Conservation (phyloP, 2,329 filamentous ascomycete genomes). For the Albophoma yamanashiensis region DNA sequence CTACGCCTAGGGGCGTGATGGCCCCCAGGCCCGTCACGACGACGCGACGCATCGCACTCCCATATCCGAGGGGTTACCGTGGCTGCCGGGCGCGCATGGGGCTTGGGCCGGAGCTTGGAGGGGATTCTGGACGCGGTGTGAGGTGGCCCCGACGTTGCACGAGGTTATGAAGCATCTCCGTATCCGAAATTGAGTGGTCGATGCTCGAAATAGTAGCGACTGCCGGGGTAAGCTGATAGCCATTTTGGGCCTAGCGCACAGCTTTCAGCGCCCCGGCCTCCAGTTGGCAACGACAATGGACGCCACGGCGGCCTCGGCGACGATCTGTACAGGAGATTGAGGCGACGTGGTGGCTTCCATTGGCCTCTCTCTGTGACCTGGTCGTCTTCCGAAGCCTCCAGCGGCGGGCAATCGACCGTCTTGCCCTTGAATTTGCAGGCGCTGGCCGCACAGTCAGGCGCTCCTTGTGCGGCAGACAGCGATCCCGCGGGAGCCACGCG, state of each 20-base stretch:
- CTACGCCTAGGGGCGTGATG: conserved; percentile 74
- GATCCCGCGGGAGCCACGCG: not conserved
- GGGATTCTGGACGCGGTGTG: not conserved
- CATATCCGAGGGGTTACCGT: not conserved
- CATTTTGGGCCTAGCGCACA: not conserved
- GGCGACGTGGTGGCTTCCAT: not conserved
- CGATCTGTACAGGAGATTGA: not conserved
- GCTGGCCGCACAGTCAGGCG: not conserved
- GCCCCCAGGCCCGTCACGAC: conserved; percentile 78
- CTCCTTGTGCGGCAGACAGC: not conserved
- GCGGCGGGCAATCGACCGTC: not conserved
- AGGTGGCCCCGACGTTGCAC: too few relatives aligned
- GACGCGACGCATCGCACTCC: conserved; percentile 53
- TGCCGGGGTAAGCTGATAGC: not conserved
- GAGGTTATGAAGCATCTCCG: not conserved
- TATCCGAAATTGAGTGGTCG: not conserved
- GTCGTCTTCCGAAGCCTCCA: not conserved
- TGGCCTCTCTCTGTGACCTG: not conserved
- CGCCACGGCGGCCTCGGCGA: not conserved
- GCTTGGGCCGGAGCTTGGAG: not conserved
- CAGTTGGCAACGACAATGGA: not conserved
- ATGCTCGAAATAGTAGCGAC: not conserved
- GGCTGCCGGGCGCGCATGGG: not conserved
- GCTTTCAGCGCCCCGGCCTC: not conserved
- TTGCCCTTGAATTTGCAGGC: not conserved